phyloP scores from a whole-genome alignment of 495 filamentous ascomycete species.

The Stereocaulon alpinum region DNA sequence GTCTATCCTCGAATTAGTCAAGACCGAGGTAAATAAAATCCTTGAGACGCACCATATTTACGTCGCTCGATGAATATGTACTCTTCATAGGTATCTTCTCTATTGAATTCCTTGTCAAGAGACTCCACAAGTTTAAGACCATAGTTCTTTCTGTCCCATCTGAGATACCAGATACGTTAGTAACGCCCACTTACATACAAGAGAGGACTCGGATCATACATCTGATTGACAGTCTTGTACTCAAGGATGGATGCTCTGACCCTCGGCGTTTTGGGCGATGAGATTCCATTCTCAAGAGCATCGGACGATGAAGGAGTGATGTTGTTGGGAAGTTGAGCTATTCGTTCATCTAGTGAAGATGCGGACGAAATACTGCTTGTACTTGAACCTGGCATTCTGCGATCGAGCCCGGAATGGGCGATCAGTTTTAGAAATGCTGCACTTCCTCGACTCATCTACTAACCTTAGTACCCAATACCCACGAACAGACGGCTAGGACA shows the following conservation, averaged over 20 bases:
- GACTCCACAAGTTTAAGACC: conserved; percentile 12
- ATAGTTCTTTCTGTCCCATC: conserved; percentile 12
- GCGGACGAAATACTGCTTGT: not conserved
- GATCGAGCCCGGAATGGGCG: not conserved
- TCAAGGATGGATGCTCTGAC: conserved; percentile 8
- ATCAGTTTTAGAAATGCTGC: too few species aligned
- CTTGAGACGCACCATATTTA: not conserved
- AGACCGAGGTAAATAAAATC: not conserved
- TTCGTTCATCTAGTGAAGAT: not conserved
- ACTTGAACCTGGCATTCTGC: conserved; percentile 1
- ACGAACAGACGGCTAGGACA: too few species aligned
- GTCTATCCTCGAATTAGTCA: not conserved
- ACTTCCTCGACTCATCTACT: too few species aligned
- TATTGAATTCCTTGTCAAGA: conserved; percentile 10
- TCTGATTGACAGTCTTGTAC: conserved; percentile 11
- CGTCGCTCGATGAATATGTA: conserved; percentile 9
- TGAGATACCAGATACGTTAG: not conserved
- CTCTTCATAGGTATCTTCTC: conserved; percentile 9
- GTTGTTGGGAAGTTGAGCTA: not conserved
- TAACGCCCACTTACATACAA: not conserved
- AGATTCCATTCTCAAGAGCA: not conserved
- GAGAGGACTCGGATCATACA: not conserved
- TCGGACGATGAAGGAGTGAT: not conserved
- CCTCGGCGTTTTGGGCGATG: not conserved
- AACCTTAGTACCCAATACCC: too few species aligned